Evolutionary conservation across 1,284 basidiomycete species (phyloP).

Genomic region (Trichosporon sp.): DNA sequence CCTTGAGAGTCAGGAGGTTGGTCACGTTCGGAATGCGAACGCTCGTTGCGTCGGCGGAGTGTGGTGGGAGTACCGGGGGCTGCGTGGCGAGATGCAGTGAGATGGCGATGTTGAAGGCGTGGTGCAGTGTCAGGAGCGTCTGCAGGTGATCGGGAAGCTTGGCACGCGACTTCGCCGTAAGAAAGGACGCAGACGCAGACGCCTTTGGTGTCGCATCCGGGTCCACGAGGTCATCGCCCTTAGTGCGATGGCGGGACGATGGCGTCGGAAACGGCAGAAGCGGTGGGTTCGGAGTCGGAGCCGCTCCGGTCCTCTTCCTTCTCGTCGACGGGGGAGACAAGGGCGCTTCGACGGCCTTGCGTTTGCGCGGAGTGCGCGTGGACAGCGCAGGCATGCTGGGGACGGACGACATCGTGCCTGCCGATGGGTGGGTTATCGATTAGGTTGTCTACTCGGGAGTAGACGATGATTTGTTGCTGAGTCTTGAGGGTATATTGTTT

Average conservation of each 20-base stretch:
- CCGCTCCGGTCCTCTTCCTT: neutral
- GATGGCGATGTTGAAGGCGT: slow-evolving; percentile 54
- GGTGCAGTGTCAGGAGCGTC: slow-evolving; percentile 51
- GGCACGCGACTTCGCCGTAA: neutral
- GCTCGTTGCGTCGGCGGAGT: slow-evolving; percentile 39
- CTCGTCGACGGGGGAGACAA: neutral
- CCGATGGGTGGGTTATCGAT: slow-evolving; percentile 4
- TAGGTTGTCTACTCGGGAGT: neutral
- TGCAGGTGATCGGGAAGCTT: slow-evolving; percentile 51
- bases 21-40: slow-evolving; percentile 52
- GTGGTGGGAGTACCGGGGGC: slow-evolving; percentile 55
- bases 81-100: slow-evolving; percentile 55
- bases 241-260: slow-evolving; percentile 10
- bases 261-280: slow-evolving; percentile 25
- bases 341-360: neutral
- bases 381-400: slow-evolving; percentile 22
- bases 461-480: neutral
- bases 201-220: slow-evolving; percentile 3
- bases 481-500: neutral
- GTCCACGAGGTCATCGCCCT: neutral
- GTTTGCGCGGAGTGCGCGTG: slow-evolving; percentile 23
- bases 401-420: slow-evolving; percentile 11
- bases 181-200: neutral
- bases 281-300: slow-evolving; percentile 19
- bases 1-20: slow-evolving; percentile 48